phyloP scores from a whole-genome alignment of 106 monocot genomes.

The Alisma plantagoaquatica region DNA sequence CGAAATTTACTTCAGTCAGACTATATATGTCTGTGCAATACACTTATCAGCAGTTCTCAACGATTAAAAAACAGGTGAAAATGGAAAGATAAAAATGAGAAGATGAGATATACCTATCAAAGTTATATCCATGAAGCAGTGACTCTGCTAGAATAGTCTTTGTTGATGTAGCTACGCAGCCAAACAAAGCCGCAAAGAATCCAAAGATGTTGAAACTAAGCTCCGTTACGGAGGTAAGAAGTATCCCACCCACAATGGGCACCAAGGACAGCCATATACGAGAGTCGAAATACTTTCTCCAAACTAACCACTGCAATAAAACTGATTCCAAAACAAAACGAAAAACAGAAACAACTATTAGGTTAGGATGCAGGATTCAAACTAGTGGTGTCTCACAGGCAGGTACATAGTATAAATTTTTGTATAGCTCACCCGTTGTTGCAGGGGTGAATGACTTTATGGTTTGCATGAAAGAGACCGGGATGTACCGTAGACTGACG shows the following conservation, averaged over 20 bases:
- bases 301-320: constrained; percentile 87
- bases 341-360: too few species aligned
- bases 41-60: too few species aligned
- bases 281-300: constrained; percentile 79
- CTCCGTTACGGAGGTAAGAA: constrained; percentile 82
- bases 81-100: too few species aligned
- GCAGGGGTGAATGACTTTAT: constrained; percentile 99
- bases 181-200: constrained; percentile 93
- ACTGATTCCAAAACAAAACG: constrained; percentile 27
- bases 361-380: not conserved
- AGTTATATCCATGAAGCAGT: constrained; percentile 93
- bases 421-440: constrained; percentile 84
- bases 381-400: too few species aligned
- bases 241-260: constrained; percentile 92
- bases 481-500: constrained; percentile 96
- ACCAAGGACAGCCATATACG: constrained; percentile 84
- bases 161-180: constrained; percentile 90
- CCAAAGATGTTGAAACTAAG: constrained; percentile 86
- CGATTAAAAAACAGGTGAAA: too few species aligned
- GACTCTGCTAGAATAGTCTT: constrained; percentile 97
- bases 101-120: constrained; percentile 89
- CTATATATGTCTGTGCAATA: too few species aligned
- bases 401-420: too few species aligned
- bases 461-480: constrained; percentile 98
- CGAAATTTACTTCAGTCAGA: too few species aligned